These are phyloP conservation scores for Castanea crenata DNA, from an alignment of 306 rosid genomes.

Conservation along the genomic window DNA sequence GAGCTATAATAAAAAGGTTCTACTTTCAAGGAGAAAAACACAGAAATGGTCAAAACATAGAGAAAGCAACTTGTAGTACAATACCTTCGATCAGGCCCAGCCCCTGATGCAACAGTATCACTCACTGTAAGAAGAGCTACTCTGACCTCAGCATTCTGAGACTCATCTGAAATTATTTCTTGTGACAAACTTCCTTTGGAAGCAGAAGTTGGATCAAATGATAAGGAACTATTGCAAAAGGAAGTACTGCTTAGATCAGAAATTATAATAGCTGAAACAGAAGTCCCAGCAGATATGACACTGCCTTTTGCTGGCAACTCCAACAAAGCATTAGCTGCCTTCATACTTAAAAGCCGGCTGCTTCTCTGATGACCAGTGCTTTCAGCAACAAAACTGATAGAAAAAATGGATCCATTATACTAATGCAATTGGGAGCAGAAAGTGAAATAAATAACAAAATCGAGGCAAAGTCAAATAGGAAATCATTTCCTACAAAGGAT, in stretches of 20 bases:
- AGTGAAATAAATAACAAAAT: neutral
- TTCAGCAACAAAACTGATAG: constrained; percentile 79
- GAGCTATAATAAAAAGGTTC: neutral
- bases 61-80: constrained; percentile 17
- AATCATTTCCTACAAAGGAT: neutral
- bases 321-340: constrained; percentile 86
- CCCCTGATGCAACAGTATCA: constrained; percentile 87
- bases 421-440: neutral
- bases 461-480: neutral
- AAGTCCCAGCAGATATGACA: constrained; percentile 59
- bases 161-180: constrained; percentile 30
- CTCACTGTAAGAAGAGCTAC: constrained; percentile 92
- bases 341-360: constrained; percentile 84
- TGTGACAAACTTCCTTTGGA: constrained; percentile 26
- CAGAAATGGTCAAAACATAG: neutral
- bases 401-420: neutral
- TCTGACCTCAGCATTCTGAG: constrained; percentile 39
- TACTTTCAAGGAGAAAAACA: neutral
- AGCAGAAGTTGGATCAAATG: constrained; percentile 28
- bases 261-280: constrained; percentile 63
- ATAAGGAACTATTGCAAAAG: constrained; percentile 17
- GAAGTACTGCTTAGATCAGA: constrained; percentile 49
- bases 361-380: constrained; percentile 90
- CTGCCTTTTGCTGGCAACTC: constrained; percentile 73
- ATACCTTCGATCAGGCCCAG: constrained; percentile 94